These are phyloP conservation scores for Fraxinus baroniana DNA, from an alignment of 305 asterid species.

Conservation along the genomic window DNA sequence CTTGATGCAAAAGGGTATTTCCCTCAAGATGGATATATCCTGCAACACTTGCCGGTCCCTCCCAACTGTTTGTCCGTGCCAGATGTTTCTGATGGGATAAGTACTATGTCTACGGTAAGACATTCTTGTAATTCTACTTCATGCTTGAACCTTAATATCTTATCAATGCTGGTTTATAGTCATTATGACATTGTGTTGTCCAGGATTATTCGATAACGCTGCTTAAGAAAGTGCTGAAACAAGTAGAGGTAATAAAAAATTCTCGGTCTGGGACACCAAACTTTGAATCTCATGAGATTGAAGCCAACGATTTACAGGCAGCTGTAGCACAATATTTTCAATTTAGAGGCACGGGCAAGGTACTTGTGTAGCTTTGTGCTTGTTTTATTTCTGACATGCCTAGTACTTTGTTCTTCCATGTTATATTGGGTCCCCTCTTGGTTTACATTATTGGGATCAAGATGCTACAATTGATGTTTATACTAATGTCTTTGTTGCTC, in stretches of 20 bases:
- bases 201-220: constrained; percentile 87
- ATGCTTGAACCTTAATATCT: constrained; percentile 17
- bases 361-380: constrained; percentile 26
- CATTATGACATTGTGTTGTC: constrained; percentile 30
- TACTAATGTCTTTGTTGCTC: background rate
- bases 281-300: constrained; percentile 86
- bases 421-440: constrained; percentile 2
- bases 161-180: constrained; percentile 31
- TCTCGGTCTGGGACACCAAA: constrained; percentile 92
- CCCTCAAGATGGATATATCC: constrained; percentile 84
- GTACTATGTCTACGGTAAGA: constrained; percentile 81
- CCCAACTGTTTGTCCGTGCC: constrained; percentile 99
- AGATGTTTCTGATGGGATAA: constrained; percentile 87
- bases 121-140: constrained; percentile 18
- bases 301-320: constrained; percentile 80
- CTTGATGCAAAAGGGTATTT: constrained; percentile 65
- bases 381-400: constrained; percentile 18
- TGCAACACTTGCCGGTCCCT: constrained; percentile 87
- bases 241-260: constrained; percentile 75
- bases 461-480: constrained; percentile 11
- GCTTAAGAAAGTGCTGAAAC: constrained; percentile 83
- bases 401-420: constrained; percentile 15
- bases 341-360: constrained; percentile 95
- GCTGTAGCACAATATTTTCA: constrained; percentile 78
- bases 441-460: constrained; percentile 7